Conservation (phyloP, 2,329 filamentous ascomycete species). For the Sporothrix curviconia region DNA sequence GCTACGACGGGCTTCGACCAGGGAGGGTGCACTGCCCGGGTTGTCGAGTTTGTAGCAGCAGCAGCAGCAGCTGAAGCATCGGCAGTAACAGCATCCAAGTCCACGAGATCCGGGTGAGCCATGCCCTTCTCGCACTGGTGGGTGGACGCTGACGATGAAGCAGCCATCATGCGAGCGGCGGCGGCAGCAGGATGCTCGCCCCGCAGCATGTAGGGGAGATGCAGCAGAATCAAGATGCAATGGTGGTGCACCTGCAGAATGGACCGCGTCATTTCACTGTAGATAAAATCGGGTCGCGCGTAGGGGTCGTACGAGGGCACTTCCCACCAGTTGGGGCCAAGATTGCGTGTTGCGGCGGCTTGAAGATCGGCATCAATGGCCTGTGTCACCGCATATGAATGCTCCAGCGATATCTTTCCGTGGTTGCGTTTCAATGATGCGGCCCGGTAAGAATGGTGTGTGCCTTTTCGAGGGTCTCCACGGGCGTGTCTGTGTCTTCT, state of each 20-base stretch:
- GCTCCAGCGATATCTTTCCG: constrained; percentile 31
- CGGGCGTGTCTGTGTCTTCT: constrained; percentile 27
- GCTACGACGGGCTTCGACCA: neutral
- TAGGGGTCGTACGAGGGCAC: constrained; percentile 25
- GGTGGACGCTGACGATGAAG: neutral
- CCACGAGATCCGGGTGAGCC: no score
- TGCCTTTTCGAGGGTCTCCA: constrained; percentile 39
- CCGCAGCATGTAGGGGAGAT: constrained; percentile 48
- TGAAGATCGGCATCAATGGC: constrained; percentile 44
- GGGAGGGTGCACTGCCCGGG: neutral
- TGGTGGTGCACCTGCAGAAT: constrained; percentile 46
- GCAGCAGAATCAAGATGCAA: constrained; percentile 44
- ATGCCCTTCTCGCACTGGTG: neutral
- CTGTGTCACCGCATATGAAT: constrained; percentile 35
- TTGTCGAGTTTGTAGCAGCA: no score
- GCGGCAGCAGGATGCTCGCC: constrained; percentile 21
- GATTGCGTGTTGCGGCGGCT: constrained; percentile 28
- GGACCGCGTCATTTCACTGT: constrained; percentile 30
- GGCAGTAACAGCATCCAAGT: no score
- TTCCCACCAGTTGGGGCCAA: constrained; percentile 45
- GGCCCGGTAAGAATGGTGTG: constrained; percentile 37
- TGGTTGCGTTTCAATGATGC: constrained; percentile 46
- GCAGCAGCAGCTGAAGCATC: no score
- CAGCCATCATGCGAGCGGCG: constrained; percentile 18
- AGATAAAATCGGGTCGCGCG: constrained; percentile 19